Conservation (phyloP, 768 basidiomycete species). For the Strobilomyces echinocephalus region DNA sequence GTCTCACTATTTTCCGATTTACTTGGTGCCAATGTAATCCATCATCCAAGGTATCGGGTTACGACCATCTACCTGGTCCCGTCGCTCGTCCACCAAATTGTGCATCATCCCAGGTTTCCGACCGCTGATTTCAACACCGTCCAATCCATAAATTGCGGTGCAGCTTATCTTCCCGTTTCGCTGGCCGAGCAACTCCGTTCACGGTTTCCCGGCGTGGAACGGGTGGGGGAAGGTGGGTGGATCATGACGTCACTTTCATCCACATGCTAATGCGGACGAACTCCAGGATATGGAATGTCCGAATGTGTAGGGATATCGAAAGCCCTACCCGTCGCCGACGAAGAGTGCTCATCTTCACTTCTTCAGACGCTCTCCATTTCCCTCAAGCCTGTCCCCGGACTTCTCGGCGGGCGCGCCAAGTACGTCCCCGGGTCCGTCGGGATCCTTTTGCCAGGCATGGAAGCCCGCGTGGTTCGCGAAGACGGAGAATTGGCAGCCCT, state of each 20-base stretch:
- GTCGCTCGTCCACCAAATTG: constrained; percentile 60
- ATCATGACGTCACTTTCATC: background rate
- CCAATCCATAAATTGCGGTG: constrained; percentile 44
- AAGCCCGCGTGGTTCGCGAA: constrained; percentile 56
- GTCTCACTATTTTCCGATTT: constrained; percentile 8
- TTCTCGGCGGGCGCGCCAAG: constrained; percentile 41
- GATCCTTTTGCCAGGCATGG: constrained; percentile 57
- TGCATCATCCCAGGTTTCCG: constrained; percentile 44
- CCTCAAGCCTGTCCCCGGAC: constrained; percentile 40
- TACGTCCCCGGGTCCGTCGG: constrained; percentile 46
- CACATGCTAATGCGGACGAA: constrained; percentile 1
- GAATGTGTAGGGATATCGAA: constrained; percentile 47
- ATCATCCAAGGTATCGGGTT: constrained; percentile 46
- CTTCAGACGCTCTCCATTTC: constrained; percentile 53
- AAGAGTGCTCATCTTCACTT: background rate
- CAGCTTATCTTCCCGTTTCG: constrained; percentile 61
- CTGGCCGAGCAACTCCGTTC: constrained; percentile 40
- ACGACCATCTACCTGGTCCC: constrained; percentile 52
- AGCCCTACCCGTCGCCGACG: background rate
- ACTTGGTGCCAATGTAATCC: background rate
- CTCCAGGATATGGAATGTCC: constrained; percentile 66
- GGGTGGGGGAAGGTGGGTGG: constrained; percentile 44
- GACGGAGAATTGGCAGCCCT: constrained; percentile 51
- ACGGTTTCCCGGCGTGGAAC: constrained; percentile 33
- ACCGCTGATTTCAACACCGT: constrained; percentile 53